Percentiles rank a stretch among this genome's conserved stretches.
phyloP scores from a whole-genome alignment of 108 stramenopile genomes.

The Pseudonitzschia delicatissima region DNA sequence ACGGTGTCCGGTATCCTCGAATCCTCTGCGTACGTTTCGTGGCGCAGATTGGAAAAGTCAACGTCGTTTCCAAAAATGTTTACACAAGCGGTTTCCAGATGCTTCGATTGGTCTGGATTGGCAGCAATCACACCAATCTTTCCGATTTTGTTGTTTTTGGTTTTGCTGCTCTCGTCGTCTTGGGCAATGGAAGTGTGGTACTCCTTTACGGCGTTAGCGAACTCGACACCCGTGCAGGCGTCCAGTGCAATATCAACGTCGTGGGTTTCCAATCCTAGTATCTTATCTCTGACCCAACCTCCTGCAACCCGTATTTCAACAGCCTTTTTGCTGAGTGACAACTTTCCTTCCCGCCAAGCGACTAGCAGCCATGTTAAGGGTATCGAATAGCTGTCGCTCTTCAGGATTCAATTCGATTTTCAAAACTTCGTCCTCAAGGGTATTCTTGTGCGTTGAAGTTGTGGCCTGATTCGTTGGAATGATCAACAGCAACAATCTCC shows the following conservation, averaged over 20 bases:
- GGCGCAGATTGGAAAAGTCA: constrained; percentile 94
- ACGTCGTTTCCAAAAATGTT: constrained; percentile 78
- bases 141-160: constrained; percentile 19
- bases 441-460: neutral
- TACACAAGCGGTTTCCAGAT: constrained; percentile 97
- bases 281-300: constrained; percentile 89
- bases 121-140: constrained; percentile 88
- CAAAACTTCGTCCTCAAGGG: neutral
- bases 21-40: constrained; percentile 76
- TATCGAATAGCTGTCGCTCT: constrained; percentile 13
- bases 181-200: constrained; percentile 44
- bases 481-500: neutral
- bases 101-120: constrained; percentile 97
- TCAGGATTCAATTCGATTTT: constrained; percentile 18
- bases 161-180: constrained; percentile 14
- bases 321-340: constrained; percentile 9
- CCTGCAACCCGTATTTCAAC: constrained; percentile 72
- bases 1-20: constrained; percentile 84
- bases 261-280: constrained; percentile 73
- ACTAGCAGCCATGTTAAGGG: constrained; percentile 12
- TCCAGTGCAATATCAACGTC: constrained; percentile 97
- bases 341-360: constrained; percentile 16
- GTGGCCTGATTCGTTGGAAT: neutral
- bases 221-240: constrained; percentile 87
- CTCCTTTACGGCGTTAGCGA: constrained; percentile 82